Conservation (phyloP, 306 rosid species). For the Quercus wislizeni region DNA sequence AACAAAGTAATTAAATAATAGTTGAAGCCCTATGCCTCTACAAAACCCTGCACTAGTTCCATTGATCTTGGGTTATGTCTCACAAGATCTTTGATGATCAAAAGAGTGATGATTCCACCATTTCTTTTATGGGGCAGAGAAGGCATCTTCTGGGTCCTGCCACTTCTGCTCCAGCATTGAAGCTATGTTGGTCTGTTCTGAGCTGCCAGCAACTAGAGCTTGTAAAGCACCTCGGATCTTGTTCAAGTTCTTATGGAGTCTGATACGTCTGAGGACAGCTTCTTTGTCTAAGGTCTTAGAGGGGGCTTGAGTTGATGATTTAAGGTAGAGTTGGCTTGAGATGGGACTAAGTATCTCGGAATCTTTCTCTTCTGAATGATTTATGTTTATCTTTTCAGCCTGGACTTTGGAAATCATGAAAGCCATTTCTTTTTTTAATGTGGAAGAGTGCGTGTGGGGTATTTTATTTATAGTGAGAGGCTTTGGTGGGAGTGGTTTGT, state of each 20-base stretch:
- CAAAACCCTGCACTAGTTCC: not conserved
- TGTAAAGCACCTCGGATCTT: conserved; percentile 46
- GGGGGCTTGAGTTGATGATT: conserved; percentile 34
- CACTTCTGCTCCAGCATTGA: conserved; percentile 30
- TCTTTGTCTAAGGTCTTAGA: conserved; percentile 50
- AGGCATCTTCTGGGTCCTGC: conserved; percentile 52
- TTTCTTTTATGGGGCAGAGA: conserved; percentile 50
- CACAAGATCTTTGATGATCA: not conserved
- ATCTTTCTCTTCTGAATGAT: conserved; percentile 22
- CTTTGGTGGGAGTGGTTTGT: not conserved
- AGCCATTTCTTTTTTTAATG: conserved; percentile 25
- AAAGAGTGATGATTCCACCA: not conserved
- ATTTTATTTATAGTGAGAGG: conserved; percentile 8
- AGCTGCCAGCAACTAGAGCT: conserved; percentile 22
- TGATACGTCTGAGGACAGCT: conserved; percentile 60
- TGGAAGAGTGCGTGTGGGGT: not conserved
- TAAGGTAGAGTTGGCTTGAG: conserved; percentile 54
- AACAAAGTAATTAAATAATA: not conserved
- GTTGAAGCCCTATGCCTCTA: not conserved
- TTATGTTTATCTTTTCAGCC: conserved; percentile 16
- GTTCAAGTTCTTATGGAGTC: conserved; percentile 49
- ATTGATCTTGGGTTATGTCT: not conserved
- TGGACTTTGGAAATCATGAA: conserved; percentile 30
- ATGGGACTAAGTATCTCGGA: conserved; percentile 13
- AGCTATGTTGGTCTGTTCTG: conserved; percentile 19